A percentile compares a stretch with the other conserved stretches of the same genome.
Conservation (phyloP, 352 stramenopile genomes). For the Pythium biforme region DNA sequence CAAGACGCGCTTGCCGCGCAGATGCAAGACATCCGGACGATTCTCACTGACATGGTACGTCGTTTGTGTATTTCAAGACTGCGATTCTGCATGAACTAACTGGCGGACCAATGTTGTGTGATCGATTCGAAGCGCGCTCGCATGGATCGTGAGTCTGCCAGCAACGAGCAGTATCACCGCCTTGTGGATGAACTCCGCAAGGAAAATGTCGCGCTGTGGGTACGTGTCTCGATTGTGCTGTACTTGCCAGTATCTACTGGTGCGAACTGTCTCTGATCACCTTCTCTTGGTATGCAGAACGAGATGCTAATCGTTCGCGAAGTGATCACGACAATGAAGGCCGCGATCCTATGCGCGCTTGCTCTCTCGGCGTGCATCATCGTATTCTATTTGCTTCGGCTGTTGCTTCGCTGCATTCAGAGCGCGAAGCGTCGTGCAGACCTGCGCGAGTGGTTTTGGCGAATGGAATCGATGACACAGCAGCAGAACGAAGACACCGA, state of each 20-base stretch:
- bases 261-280: neutral
- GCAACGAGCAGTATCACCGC: slow-evolving; percentile 15
- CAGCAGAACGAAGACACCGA: slow-evolving; percentile 18
- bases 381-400: slow-evolving; percentile 63
- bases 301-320: slow-evolving; percentile 78
- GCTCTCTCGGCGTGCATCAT: slow-evolving; percentile 72
- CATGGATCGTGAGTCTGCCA: slow-evolving; percentile 19
- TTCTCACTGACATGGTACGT: slow-evolving; percentile 50
- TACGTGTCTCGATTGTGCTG: slow-evolving; percentile 1
- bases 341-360: slow-evolving; percentile 71
- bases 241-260: neutral
- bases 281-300: slow-evolving; percentile 35
- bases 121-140: neutral
- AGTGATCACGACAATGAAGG: slow-evolving; percentile 88
- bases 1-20: slow-evolving; percentile 51
- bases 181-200: slow-evolving; percentile 27
- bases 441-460: slow-evolving; percentile 77
- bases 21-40: slow-evolving; percentile 48
- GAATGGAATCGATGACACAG: slow-evolving; percentile 39
- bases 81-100: neutral
- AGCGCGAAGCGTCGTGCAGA: slow-evolving; percentile 72
- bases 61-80: neutral
- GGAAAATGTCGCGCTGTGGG: slow-evolving; percentile 32
- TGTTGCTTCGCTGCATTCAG: slow-evolving; percentile 67
- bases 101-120: neutral